phyloP scores from a whole-genome alignment of 495 filamentous ascomycete species.

The Podospora didyma region DNA sequence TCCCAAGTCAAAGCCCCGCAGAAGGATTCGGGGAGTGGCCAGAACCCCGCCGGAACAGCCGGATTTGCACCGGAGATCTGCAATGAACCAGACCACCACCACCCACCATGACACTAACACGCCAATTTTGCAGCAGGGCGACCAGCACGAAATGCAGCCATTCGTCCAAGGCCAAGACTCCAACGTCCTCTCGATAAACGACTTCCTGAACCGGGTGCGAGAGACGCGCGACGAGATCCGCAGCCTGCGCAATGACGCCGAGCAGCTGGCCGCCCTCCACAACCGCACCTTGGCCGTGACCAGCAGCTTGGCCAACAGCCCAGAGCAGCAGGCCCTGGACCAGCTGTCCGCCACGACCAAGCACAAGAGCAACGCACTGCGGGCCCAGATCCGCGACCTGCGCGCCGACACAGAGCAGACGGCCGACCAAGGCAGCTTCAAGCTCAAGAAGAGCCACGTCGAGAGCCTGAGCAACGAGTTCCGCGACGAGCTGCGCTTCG shows the following conservation, averaged over 20 bases:
- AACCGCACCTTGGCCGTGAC: slow-evolving; percentile 53
- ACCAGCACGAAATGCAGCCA: slow-evolving; percentile 39
- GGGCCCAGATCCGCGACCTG: slow-evolving; percentile 57
- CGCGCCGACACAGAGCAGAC: slow-evolving; percentile 60
- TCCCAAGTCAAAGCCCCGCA: neutral
- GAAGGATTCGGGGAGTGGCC: no score
- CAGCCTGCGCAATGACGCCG: slow-evolving; percentile 50
- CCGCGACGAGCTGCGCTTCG: slow-evolving; percentile 57
- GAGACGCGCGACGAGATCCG: slow-evolving; percentile 54
- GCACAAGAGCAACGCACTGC: slow-evolving; percentile 45
- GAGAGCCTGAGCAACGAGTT: slow-evolving; percentile 61
- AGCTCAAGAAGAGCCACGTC: slow-evolving; percentile 58
- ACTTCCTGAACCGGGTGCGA: slow-evolving; percentile 59
- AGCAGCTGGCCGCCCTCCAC: slow-evolving; percentile 55
- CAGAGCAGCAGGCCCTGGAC: slow-evolving; percentile 46
- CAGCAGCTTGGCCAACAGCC: slow-evolving; percentile 36
- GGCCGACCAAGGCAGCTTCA: slow-evolving; percentile 40
- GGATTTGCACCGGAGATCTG: neutral
- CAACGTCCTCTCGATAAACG: slow-evolving; percentile 44
- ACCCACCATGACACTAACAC: neutral
- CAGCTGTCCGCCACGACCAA: slow-evolving; percentile 60
- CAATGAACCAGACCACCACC: neutral
- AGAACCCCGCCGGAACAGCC: neutral
- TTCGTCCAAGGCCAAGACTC: slow-evolving; percentile 9
- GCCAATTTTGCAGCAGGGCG: slow-evolving; percentile 4